Evolutionary conservation across 495 filamentous ascomycete species (phyloP).

Genomic region (Cercophora scortea): DNA sequence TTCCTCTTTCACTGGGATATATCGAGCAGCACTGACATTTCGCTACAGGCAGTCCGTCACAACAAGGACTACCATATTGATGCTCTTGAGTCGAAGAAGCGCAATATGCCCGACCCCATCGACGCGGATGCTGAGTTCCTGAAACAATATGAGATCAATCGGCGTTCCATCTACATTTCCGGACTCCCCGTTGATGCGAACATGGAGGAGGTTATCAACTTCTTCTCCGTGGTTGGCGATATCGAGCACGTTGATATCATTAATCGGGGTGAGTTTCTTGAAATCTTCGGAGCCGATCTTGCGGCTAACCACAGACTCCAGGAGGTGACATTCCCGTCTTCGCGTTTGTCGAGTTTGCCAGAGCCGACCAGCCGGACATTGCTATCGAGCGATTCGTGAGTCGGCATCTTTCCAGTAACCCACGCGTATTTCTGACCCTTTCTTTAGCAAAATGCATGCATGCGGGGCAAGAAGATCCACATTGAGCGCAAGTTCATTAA

Average conservation of each 20-base stretch:
- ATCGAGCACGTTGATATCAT: constrained; percentile 37
- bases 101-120: constrained; percentile 2
- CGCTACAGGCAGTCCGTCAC: constrained; percentile 18
- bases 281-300: no score
- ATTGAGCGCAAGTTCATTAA: constrained; percentile 14
- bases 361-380: constrained; percentile 22
- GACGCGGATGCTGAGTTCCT: constrained; percentile 26
- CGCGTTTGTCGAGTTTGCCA: constrained; percentile 46
- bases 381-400: constrained; percentile 27
- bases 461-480: constrained; percentile 4
- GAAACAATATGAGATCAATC: constrained; percentile 36
- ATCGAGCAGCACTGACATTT: constrained; percentile 4
- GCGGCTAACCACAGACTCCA: constrained; percentile 8
- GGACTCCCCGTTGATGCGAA: constrained; percentile 33
- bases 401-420: neutral
- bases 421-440: constrained; percentile 1
- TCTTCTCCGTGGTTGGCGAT: constrained; percentile 33
- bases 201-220: constrained; percentile 26
- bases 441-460: neutral
- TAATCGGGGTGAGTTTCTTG: neutral
- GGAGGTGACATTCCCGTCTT: constrained; percentile 25
- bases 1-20: neutral
- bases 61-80: constrained; percentile 20
- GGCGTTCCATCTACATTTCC: constrained; percentile 45
- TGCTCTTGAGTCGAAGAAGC: constrained; percentile 28